Conservation (phyloP, 306 rosid species). For the Vigna reflexopilosa region DNA sequence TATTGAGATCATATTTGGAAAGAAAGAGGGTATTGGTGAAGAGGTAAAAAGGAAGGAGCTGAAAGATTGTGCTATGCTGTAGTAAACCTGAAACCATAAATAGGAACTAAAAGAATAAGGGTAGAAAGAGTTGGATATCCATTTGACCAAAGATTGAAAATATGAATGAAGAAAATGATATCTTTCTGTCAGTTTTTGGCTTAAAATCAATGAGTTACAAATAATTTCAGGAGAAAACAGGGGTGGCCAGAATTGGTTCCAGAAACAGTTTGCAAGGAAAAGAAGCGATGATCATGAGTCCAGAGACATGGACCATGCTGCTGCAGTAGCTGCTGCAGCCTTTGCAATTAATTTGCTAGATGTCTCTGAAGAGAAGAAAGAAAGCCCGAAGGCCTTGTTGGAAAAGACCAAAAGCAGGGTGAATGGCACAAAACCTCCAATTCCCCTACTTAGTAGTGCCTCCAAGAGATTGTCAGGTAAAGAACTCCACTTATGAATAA, state of each 20-base stretch:
- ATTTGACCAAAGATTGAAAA: constrained; percentile 4
- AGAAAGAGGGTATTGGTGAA: not conserved
- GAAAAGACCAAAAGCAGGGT: constrained; percentile 47
- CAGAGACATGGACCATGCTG: constrained; percentile 53
- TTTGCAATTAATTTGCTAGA: constrained; percentile 58
- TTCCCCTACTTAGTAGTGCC: constrained; percentile 43
- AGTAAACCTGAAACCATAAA: not conserved
- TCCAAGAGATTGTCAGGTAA: constrained; percentile 67
- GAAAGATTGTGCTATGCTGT: not conserved
- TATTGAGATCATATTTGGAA: not conserved
- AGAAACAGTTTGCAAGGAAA: constrained; percentile 52
- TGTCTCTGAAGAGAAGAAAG: constrained; percentile 40
- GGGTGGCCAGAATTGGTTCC: constrained; percentile 61
- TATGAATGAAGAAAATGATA: not conserved
- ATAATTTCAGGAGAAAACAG: constrained; percentile 60
- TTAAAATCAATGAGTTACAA: not conserved
- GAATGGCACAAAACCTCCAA: constrained; percentile 50
- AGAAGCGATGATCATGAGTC: constrained; percentile 60
- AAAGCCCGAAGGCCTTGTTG: constrained; percentile 39
- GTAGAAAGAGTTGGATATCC: not conserved
- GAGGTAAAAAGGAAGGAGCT: constrained; percentile 13
- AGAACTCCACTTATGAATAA: not conserved
- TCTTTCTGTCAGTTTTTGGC: not conserved
- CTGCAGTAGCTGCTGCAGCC: constrained; percentile 84
- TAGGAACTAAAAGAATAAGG: not conserved